Conservation (phyloP, 2,329 filamentous ascomycete species). For the Cryphonectria japonica region DNA sequence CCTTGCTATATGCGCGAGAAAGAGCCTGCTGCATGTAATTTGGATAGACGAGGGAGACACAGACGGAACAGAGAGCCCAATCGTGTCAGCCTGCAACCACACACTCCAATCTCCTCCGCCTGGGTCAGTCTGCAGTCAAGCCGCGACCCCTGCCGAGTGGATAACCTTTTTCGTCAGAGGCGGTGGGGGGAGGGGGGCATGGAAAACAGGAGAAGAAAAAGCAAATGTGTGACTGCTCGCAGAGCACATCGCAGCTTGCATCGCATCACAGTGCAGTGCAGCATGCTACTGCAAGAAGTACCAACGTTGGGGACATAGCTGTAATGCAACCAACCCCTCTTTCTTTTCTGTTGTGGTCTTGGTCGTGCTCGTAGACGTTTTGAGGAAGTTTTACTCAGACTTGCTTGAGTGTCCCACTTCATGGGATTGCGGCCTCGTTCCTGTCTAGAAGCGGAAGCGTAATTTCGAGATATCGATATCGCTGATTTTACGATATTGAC, state of each 20-base stretch:
- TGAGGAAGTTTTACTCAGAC: not conserved
- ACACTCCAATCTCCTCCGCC: not conserved
- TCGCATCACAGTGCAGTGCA: not conserved
- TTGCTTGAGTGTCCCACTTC: not conserved
- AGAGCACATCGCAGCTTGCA: not conserved
- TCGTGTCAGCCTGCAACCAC: not conserved
- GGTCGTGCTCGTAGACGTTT: not conserved
- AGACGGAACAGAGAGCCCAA: not conserved
- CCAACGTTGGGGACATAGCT: not conserved
- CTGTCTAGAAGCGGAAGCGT: not conserved
- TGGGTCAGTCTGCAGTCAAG: not conserved
- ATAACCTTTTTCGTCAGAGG: not conserved
- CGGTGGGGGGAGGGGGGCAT: not conserved
- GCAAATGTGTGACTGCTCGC: not conserved
- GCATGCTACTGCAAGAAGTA: not conserved
- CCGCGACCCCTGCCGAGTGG: not conserved
- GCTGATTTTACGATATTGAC: not conserved
- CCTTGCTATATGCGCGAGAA: not conserved
- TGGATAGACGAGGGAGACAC: conserved; percentile 2
- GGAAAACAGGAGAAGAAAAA: not conserved
- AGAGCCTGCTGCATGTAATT: conserved; percentile 2
- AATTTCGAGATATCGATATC: conserved; percentile 4
- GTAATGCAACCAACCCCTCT: conserved; percentile 4
- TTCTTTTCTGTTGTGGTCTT: not conserved
- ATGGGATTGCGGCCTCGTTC: not conserved